Evolutionary conservation across 768 basidiomycete genomes (phyloP).

Genomic region (Boletus pseudo-olivaceus): DNA sequence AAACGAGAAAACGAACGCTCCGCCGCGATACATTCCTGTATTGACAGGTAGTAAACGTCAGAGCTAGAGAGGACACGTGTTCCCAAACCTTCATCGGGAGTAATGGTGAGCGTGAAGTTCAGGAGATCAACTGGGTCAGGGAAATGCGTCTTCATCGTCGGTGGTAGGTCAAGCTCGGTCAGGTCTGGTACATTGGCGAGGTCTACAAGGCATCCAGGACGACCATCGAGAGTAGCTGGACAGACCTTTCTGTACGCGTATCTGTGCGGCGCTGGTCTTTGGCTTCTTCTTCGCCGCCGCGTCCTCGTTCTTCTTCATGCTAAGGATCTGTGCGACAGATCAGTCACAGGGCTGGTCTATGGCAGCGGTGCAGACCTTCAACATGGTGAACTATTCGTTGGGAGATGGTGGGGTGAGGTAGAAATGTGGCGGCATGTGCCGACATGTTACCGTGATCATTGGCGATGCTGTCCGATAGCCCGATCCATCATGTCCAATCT

Average conservation of each 20-base stretch:
- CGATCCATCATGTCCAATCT: conserved; percentile 38
- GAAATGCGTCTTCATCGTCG: conserved; percentile 95
- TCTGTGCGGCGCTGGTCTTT: conserved; percentile 96
- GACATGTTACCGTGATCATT: neutral
- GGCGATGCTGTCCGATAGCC: neutral
- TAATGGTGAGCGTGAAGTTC: conserved; percentile 93
- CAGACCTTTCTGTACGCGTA: conserved; percentile 98
- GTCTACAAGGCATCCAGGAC: conserved; percentile 3
- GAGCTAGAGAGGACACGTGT: neutral
- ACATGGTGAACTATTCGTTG: conserved; percentile 32
- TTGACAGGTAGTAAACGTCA: conserved; percentile 1
- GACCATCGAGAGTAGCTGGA: neutral
- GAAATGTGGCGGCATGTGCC: conserved; percentile 31
- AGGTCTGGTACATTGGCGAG: conserved; percentile 54
- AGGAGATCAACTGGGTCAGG: conserved; percentile 91
- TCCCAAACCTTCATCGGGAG: conserved; percentile 87
- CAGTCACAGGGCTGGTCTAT: neutral
- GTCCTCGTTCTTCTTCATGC: conserved; percentile 99
- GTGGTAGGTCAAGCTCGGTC: conserved; percentile 93
- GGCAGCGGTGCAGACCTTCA: conserved; percentile 35
- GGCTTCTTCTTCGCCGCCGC: conserved; percentile 97
- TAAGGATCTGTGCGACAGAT: conserved; percentile 75
- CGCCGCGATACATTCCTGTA: conserved; percentile 97
- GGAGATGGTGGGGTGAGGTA: conserved; percentile 19
- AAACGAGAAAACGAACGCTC: conserved; percentile 91